These are phyloP conservation scores for Verticillium zaregamsianum DNA, from an alignment of 2,329 filamentous ascomycete species.

Conservation along the genomic window DNA sequence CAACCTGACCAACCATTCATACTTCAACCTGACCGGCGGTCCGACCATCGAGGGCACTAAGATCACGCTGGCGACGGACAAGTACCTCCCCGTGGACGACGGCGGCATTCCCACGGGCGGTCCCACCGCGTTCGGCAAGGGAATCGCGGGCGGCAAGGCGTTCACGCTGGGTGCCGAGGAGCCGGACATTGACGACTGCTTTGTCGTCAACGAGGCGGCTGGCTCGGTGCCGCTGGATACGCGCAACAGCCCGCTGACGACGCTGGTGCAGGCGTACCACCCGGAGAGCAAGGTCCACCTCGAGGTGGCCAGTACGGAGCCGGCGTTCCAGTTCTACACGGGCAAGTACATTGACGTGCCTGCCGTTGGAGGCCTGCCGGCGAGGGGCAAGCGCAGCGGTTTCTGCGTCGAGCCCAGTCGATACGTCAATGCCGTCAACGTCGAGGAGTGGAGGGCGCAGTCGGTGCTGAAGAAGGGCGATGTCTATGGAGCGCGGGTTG, in stretches of 20 bases:
- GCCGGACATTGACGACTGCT: slow-evolving; percentile 87
- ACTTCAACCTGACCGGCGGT: slow-evolving; percentile 60
- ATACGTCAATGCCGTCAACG: slow-evolving; percentile 85
- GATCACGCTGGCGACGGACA: slow-evolving; percentile 63
- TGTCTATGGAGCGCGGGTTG: slow-evolving; percentile 73
- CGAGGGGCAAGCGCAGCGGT: slow-evolving; percentile 64
- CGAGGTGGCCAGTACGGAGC: slow-evolving; percentile 87
- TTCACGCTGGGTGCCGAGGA: slow-evolving; percentile 69
- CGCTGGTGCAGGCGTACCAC: slow-evolving; percentile 70
- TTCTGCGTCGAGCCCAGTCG: slow-evolving; percentile 93
- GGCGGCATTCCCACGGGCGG: slow-evolving; percentile 69
- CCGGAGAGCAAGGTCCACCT: slow-evolving; percentile 72
- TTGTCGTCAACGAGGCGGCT: slow-evolving; percentile 67
- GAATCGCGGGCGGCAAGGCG: slow-evolving; percentile 58
- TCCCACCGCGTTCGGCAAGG: slow-evolving; percentile 57
- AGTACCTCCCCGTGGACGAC: slow-evolving; percentile 70
- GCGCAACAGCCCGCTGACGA: slow-evolving; percentile 55
- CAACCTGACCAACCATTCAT: slow-evolving; percentile 94
- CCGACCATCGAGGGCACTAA: slow-evolving; percentile 50
- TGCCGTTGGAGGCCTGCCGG: slow-evolving; percentile 55
- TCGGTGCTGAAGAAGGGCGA: slow-evolving; percentile 80
- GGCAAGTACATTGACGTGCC: slow-evolving; percentile 81
- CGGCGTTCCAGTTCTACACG: slow-evolving; percentile 95
- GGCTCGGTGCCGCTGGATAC: slow-evolving; percentile 61
- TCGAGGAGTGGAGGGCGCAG: slow-evolving; percentile 74